These are phyloP conservation scores for Phytophthora europaea DNA, from an alignment of 352 stramenopile species.

Conservation along the genomic window DNA sequence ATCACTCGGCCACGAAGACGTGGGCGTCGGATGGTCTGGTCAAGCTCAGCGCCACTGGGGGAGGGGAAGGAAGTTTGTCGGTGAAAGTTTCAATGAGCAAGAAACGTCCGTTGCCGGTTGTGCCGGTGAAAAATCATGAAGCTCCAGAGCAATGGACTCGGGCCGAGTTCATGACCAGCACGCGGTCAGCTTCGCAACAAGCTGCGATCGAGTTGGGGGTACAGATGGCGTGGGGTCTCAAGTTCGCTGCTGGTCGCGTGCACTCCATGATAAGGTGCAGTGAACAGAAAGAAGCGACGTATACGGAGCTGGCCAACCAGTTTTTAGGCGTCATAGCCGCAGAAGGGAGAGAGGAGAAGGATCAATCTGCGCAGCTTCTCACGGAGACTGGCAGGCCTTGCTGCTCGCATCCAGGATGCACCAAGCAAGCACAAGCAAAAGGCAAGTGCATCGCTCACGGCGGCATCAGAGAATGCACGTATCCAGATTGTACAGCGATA, in stretches of 20 bases:
- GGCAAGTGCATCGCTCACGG: constrained; percentile 37
- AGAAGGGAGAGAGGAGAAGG: neutral
- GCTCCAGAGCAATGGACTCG: constrained; percentile 4
- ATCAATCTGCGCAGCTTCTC: neutral
- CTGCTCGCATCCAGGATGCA: constrained; percentile 32
- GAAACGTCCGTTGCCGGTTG: neutral
- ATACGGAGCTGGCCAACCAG: neutral
- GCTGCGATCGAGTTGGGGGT: constrained; percentile 14
- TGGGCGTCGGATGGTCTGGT: neutral
- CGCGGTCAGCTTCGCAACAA: constrained; percentile 19
- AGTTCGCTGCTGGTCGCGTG: constrained; percentile 18
- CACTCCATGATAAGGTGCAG: constrained; percentile 36
- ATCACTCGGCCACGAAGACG: neutral
- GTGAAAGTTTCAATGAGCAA: constrained; percentile 1
- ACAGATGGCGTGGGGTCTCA: constrained; percentile 18
- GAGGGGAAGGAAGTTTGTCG: neutral
- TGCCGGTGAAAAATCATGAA: too few species aligned
- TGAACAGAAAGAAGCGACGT: neutral
- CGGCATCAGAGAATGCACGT: constrained; percentile 20
- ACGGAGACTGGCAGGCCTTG: neutral
- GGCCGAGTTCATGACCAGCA: constrained; percentile 25
- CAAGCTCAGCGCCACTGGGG: constrained; percentile 1
- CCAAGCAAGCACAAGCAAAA: constrained; percentile 31
- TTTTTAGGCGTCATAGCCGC: neutral
- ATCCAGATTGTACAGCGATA: constrained; percentile 15